Base-by-base conservation (phyloP, 352 stramenopile species). In the Phytophthora uliginosa region DNA sequence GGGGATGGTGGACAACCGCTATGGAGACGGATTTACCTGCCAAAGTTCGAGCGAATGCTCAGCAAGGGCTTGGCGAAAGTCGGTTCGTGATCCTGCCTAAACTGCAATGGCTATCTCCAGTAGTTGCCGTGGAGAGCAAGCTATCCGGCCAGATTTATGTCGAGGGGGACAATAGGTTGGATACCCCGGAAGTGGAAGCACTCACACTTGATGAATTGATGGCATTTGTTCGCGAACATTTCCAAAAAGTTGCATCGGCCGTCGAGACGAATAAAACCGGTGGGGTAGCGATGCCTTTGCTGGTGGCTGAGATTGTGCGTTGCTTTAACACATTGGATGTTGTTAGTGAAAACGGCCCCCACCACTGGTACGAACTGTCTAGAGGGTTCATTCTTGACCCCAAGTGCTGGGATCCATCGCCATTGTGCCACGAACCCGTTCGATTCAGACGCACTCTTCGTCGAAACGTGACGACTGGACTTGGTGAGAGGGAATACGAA, bases 31-130 rank as follows among this genome's bases (percentile, higher is more conserved):
- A 94, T 31, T 71, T 91, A 50, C 63, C 62, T 4, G 52, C 50
- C 3, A 83, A 81, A 63, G 69, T 88, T 17, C 57, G 59, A 28
- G 73, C 83, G 8, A 89, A 86, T 52, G 63, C 72, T n/a, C 20
- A 18, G 1, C 20, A 45, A 13, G 8, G 8, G 0, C 20, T 83
- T 18, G 79, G 81, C 7, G 72, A 83, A 31, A 88, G 79, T 54
- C 74, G 76, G 40, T 94, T 92, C 63, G 73, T 84, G 17, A 84
- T 94, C 31, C 63, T 94, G 15, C 83, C 86, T 24, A 94, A 94
- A 59, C 73, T 94, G 1, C 84, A 91, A 71, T 94, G 86, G 84
- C 42, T 94, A 17, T 79, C 75, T 10, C 83, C 85, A 8, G 57
- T 92, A 1, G 9, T 92, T 51, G 84, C 78, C 7, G n/a, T 62